Evolutionary conservation across 495 filamentous ascomycete species (phyloP), one percentile per base, ranked within the genome.

Genomic region (Penicillium silybi): DNA sequence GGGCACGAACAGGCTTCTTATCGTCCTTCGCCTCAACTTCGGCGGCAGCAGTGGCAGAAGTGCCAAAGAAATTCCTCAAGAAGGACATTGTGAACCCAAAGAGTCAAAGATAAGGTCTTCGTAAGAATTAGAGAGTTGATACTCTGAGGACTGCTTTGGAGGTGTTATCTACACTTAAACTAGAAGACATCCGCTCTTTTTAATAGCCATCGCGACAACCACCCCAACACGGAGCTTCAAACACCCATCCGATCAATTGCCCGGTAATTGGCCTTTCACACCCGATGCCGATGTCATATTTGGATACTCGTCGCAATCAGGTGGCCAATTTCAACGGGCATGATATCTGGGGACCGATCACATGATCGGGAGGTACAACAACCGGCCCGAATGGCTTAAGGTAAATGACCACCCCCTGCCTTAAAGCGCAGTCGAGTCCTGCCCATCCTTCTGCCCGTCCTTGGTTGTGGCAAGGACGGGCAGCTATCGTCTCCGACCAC

Each of bases 1-100:
- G 60, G 27, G 72, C 70, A 34, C 72, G 66, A 17, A 69, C 54
- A 22, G 73, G 56, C 6, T 45, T 56, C 35, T 52, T 59, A 16
- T 53, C 53, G 16, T 64, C 58, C 15, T 56, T 54, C 32, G 58
- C 41, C 23, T 43, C 49, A 17, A 43, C 37, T 3, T 27, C 49
- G 22, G 54, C 39, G 9, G 50, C 29, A 9, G 54, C 46, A 20
- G 59, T 41, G n/a, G 29, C 29, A 32, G 29, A 32, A 17, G 63
- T 66, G 17, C 63, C 63, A 39, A 66, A 66, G 44, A 47, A 66
- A 49, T 66, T 66, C 53, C 50, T 61, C 32, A 66, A 41, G 52
- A 66, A 66, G 17, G 63, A 66, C 63, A 66, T 64, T 53, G 50
- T 47, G 45, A 42, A 46, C 52, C 18, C 17, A 46, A 10, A 38